Evolutionary conservation across 352 stramenopile species (phyloP), one percentile per base, ranked within the genome.

Genomic region (Pythium brassicae): DNA sequence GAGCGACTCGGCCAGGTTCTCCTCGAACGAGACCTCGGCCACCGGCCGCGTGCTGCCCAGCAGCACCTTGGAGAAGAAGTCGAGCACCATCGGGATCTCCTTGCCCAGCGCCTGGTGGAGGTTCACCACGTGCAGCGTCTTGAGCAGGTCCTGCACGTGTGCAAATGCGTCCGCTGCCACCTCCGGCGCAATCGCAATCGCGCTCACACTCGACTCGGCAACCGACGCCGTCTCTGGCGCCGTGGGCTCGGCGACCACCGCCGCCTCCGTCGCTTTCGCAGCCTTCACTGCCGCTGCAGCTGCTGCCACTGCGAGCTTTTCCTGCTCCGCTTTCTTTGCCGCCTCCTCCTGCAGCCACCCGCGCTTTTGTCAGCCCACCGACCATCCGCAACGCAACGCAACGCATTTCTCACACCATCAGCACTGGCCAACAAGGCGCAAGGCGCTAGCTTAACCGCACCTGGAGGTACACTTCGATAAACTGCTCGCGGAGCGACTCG

Each of bases 21-120:
- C 82, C 17, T 76, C 67, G 49, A 91, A 94, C 25, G 81, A 82
- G 20, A 94, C 51, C 57, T 94, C 84, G 5, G 78, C 82, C 5
- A 80, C 79, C 2, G 80, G 81, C 5, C 84, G 82, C 15, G 84
- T 94, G 49, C 82, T 89, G 47, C 84, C 84, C n/a, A 92, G 63
- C 55, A 94, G 40, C 10, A 92, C 74, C 70, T 94, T 92, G 26
- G 78, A 83, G 52, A 91, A 94, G 57, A 87, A 94, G 58, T 94
- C 84, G 26, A 94, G 59, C 45, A 89, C 84, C 65, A 87, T 87
- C 3, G 84, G 84, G 19, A 94, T 76, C 11, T 92, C 79, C 49
- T 91, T 79, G 12, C 75, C 74, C 43, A 91, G 58, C 11, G 72
- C 70, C 39, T 92, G 79, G 57, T 91, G 72, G 27, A 89, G 57